phyloP scores from a whole-genome alignment of 495 filamentous ascomycete genomes.

The Talaromyces thailandensis region DNA sequence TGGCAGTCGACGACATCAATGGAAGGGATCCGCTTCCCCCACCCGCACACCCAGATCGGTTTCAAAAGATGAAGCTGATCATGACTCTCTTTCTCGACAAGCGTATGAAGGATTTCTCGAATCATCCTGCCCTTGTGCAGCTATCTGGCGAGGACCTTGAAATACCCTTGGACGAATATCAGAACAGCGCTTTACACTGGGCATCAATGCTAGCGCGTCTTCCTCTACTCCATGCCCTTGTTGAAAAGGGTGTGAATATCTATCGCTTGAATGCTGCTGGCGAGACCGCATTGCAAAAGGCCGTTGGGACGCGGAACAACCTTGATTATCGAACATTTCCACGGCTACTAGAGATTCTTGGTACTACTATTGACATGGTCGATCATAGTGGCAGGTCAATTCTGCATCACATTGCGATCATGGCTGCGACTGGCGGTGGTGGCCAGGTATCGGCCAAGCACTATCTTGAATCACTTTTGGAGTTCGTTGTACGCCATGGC shows the following conservation, averaged over 20 bases:
- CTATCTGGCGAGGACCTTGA: conserved; percentile 80
- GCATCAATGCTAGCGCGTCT: conserved; percentile 90
- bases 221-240: conserved; percentile 66
- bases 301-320: conserved; percentile 83
- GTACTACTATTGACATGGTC: conserved; percentile 80
- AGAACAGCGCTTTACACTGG: conserved; percentile 91
- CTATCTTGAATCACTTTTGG: conserved; percentile 85
- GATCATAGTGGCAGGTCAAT: conserved; percentile 87
- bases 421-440: conserved; percentile 85
- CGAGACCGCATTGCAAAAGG: conserved; percentile 85
- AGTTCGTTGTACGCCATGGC: conserved; percentile 84
- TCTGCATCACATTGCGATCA: conserved; percentile 90
- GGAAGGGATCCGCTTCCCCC: conserved; percentile 63
- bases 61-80: conserved; percentile 67
- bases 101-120: conserved; percentile 50
- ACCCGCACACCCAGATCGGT: conserved; percentile 54
- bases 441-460: conserved; percentile 73
- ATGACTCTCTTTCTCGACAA: conserved; percentile 84
- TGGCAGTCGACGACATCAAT: conserved; percentile 42
- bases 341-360: conserved; percentile 78
- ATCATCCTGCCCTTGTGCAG: conserved; percentile 55
- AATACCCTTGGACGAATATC: conserved; percentile 75
- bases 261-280: conserved; percentile 78
- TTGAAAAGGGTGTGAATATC: conserved; percentile 76
- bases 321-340: conserved; percentile 74